These are phyloP conservation scores for Microcos paniculata DNA, from an alignment of 345 rosid species.

Conservation along the genomic window DNA sequence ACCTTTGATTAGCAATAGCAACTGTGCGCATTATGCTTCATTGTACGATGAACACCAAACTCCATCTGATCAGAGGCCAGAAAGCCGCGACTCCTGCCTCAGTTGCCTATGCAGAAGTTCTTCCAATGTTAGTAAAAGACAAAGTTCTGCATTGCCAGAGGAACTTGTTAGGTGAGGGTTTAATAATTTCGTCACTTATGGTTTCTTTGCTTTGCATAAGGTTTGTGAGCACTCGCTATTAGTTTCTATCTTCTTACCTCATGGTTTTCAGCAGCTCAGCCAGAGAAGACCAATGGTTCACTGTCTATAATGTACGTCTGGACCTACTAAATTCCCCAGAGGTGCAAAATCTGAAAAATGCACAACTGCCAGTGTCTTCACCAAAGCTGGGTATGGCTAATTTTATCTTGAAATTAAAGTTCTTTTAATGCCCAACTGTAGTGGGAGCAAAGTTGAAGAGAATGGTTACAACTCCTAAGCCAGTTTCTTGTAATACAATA, in stretches of 20 bases:
- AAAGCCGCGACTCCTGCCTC: constrained; percentile 30
- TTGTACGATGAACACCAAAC: constrained; percentile 43
- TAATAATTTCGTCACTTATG: background rate
- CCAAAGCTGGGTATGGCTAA: constrained; percentile 34
- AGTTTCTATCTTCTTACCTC: constrained; percentile 18
- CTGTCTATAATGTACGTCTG: constrained; percentile 66
- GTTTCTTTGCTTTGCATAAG: background rate
- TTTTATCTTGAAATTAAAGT: background rate
- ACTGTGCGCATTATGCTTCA: constrained; percentile 27
- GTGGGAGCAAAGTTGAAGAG: background rate
- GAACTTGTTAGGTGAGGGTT: constrained; percentile 35
- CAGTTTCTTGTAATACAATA: background rate
- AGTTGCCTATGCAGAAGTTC: constrained; percentile 42
- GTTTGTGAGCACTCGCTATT: constrained; percentile 3
- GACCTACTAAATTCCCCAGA: constrained; percentile 60
- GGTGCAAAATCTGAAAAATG: constrained; percentile 27
- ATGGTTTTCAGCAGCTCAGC: constrained; percentile 34
- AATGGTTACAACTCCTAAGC: background rate
- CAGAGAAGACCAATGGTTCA: constrained; percentile 57
- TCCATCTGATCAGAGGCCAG: constrained; percentile 33
- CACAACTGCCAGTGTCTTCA: constrained; percentile 25
- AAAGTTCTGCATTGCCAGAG: constrained; percentile 32
- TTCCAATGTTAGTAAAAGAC: constrained; percentile 22
- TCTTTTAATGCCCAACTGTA: background rate
- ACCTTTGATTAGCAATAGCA: constrained; percentile 28